Base-by-base conservation (phyloP, 805 yeast genomes). In the Kodamaea nitidulidarum region DNA sequence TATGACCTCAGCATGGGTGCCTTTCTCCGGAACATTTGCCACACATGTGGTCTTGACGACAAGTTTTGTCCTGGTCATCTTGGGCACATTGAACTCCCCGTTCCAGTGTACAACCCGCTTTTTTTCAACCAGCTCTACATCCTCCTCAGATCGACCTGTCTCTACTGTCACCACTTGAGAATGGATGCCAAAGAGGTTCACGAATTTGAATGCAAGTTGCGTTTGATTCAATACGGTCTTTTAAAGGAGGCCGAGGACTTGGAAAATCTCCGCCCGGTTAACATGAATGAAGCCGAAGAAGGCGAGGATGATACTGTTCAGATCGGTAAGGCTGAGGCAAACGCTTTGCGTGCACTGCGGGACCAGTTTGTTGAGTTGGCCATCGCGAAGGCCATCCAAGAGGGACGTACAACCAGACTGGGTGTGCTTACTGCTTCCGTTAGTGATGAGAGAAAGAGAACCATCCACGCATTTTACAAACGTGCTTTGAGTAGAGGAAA, bases 1-100 rank as follows among this genome's bases (percentile, higher is more conserved):
- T 93, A 93, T 55, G 99, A 93, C 64, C 74, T 91, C 45, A 80
- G 96, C n/a, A 68, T 93, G 29, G 99, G 99, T 49, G 98, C 98
- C 0, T 93, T 88, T 55, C 70, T 88, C 46, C 76, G 82, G 55
- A 87, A 91, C 60, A 72, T 85, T 36, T 88, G 99, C 76, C 75
- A 93, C 15, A 91, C 98, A 1, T 93, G 99, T 76, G 96, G 98
- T 14, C 71, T 91, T 46, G 96, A 90, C 59, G 97, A 91, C 51
- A 80, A 84, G 56, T 81, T 78, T 52, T 93, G 99, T 69, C 97
- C 97, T 3, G 99, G 99, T 34, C 99, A 93, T 62, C 88, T 88
- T 62, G 99, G 99, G 45, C 98, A 93, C 62, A 88, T 93, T 47
- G 97, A 91, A 60, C 74, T 93, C 47, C 99, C 99, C 4, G 82